Base-by-base conservation (phyloP, 2,329 filamentous ascomycete species). In the Aspergillus calidoustus region DNA sequence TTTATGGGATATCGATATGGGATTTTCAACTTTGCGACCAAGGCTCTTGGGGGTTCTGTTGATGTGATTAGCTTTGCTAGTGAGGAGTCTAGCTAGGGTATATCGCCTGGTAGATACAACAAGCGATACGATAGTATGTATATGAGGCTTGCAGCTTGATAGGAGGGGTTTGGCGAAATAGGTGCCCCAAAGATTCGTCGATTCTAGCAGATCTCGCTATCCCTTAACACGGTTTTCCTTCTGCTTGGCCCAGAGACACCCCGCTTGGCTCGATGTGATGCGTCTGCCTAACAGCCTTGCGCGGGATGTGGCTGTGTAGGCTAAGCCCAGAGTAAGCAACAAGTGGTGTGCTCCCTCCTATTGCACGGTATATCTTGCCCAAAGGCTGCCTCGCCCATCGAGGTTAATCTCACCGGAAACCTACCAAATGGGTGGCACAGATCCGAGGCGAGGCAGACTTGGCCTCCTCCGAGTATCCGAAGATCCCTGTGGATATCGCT, bases 1-100 rank as follows among this genome's bases (percentile, higher is more conserved):
- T 84, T 84, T 54, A 78, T 81, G 61, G 82, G 80, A 0, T 84
- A 84, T 61, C 73, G 82, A 0, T 84, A 74, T 64, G 82, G 77
- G 0, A 79, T 83, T 17, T 84, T 84, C 64, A 84, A 84, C 65
- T 82, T 76, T 70, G 82, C 81, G 0, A 83, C 82, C 3, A 74
- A 72, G 44, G 69, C 66, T 0, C 65, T 82, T 5, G 81, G 81
- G 0, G 82, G 82, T 7, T 19, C 19, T 19, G 19, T 19, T 19
- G 19, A 19, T 19, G 19, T 19, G 2, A 19, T 19, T 19, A 19
- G 19, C 19, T 19, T 19, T 19, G 19, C 19, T 19, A 19, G 19
- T 19, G 19, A 19, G 19, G 19, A 19, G 19, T 19, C 19, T 19
- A 19, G 19, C 19, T 19, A 19, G 19, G 19, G 19, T 19, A 19